Conservation (phyloP, 257 asterid species). For the Penstemon barbatus region DNA sequence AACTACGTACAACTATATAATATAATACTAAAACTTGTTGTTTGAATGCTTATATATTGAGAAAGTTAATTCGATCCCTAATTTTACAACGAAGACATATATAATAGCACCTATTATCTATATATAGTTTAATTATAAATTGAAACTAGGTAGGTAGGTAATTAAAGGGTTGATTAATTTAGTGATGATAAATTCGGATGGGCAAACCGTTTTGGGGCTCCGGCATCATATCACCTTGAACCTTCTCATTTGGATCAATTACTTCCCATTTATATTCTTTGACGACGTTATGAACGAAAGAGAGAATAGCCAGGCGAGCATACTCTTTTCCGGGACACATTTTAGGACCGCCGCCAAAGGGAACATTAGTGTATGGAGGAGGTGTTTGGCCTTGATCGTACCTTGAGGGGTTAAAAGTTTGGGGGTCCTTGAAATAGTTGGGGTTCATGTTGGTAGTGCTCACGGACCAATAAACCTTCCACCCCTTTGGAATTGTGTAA, state of each 20-base stretch:
- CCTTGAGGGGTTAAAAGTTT: constrained; percentile 62
- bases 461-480: constrained; percentile 85
- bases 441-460: constrained; percentile 64
- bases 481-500: constrained; percentile 74
- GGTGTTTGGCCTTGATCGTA: constrained; percentile 45
- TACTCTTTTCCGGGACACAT: constrained; percentile 81
- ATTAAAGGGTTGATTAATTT: too few relatives aligned
- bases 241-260: constrained; percentile 57
- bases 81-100: too few relatives aligned
- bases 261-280: constrained; percentile 62
- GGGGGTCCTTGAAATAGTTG: constrained; percentile 49
- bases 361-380: constrained; percentile 54
- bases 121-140: too few relatives aligned
- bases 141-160: too few relatives aligned
- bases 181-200: constrained; percentile 36
- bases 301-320: constrained; percentile 59
- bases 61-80: too few relatives aligned
- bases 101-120: too few relatives aligned
- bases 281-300: constrained; percentile 59
- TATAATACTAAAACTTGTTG: too few relatives aligned
- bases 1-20: too few relatives aligned
- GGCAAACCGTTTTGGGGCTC: constrained; percentile 69
- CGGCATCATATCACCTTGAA: constrained; percentile 83
- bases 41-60: too few relatives aligned
- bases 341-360: constrained; percentile 83